Base-by-base conservation (phyloP, 305 asterid species). In the Coffea humblotiana region DNA sequence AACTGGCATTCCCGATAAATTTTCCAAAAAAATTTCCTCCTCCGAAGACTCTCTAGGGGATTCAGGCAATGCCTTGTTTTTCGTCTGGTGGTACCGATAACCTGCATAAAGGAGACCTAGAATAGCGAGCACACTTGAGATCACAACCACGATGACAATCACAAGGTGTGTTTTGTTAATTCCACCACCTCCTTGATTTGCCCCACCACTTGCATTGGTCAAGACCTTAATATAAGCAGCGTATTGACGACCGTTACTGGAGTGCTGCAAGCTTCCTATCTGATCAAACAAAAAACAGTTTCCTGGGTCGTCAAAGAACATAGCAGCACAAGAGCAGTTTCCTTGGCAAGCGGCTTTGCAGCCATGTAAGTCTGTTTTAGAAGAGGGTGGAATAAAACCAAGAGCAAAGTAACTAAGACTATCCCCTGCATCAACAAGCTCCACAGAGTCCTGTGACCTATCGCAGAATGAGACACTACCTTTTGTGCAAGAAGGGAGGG, bases 1-100 rank as follows among this genome's bases (percentile, higher is more conserved):
- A 77, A 95, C 84, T 16, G 99, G 98, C 99, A 95, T 90, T 77
- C 99, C 98, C 0, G 99, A 86, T 75, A 95, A 65, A 51, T 84
- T 82, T 75, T 89, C 97, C 83, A 93, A 79, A 86, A 93, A 93
- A 37, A 86, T 89, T 19, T 83, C 97, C 89, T 95, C 98, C n/a
- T 93, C 98, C 2, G 97, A 92, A 80, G 92, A 80, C 56, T 83
- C 93, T 52, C 75, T 84, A 15, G 84, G 84, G 73, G 81, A 70
- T 25, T 88, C 97, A 0, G 93, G 92, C 19, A 69, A 72, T 47
- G 88, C 88, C 87, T 80, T 86, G 81, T 27, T 74, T 71, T 79
- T 88, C 88, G 43, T 90, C 74, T 84, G 76, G 67, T 87, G 79
- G 58, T 84, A 81, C 67, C 48, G 56, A 66, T 84, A 82, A 32